Percentiles rank a stretch among this genome's conserved stretches.
Conservation (phyloP, 768 basidiomycete species). For the Kwoniella sp. region DNA sequence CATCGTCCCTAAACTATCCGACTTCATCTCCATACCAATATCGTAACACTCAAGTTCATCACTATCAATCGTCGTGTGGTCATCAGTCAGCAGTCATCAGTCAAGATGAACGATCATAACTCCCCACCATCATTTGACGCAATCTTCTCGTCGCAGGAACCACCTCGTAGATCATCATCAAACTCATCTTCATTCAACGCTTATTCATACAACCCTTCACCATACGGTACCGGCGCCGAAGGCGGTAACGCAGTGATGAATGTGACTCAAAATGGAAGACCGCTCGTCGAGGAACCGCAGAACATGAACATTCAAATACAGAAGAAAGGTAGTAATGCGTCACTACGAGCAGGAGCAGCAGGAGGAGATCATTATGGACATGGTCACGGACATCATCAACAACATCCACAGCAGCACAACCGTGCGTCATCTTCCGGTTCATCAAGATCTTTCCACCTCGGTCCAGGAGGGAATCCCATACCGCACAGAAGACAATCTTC, state of each 20-base stretch:
- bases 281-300: constrained; percentile 36
- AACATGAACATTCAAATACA: constrained; percentile 9
- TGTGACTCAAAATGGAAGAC: constrained; percentile 1
- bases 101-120: neutral
- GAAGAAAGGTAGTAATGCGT: constrained; percentile 25
- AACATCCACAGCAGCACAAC: neutral
- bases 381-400: neutral
- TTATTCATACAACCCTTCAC: constrained; percentile 12
- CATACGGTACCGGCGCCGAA: neutral
- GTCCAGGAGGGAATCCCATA: neutral
- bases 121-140: constrained; percentile 37
- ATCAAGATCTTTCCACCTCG: constrained; percentile 18
- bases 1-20: no score
- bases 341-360: constrained; percentile 4
- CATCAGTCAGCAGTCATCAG: no score
- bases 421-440: neutral
- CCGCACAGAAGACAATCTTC: constrained; percentile 17
- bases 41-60: no score
- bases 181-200: constrained; percentile 21
- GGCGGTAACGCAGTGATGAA: neutral
- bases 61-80: no score
- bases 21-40: no score
- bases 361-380: neutral
- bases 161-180: constrained; percentile 25
- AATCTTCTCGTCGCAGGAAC: constrained; percentile 34